Evolutionary conservation across 805 yeast species (phyloP).

Genomic region (Clavispora phyllophila): DNA sequence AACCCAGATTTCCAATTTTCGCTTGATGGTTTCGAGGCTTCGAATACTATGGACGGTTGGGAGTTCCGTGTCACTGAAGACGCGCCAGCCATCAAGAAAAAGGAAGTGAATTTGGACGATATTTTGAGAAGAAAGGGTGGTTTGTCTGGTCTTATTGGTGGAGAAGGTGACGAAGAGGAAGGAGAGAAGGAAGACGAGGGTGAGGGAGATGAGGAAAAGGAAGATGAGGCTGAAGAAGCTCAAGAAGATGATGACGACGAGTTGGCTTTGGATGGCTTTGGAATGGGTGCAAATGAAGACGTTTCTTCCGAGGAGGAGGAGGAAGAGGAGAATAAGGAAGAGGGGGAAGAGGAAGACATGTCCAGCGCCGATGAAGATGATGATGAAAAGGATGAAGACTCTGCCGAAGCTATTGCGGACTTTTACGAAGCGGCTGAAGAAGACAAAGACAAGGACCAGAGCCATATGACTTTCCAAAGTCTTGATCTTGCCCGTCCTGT

Average conservation of each 20-base stretch:
- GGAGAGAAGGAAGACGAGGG: constrained; percentile 10
- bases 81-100: constrained; percentile 21
- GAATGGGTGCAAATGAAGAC: constrained; percentile 43
- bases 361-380: constrained; percentile 9
- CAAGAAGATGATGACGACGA: constrained; percentile 35
- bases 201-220: constrained; percentile 18
- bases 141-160: constrained; percentile 48
- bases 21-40: constrained; percentile 51
- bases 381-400: constrained; percentile 47
- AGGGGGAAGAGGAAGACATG: constrained; percentile 17
- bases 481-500: constrained; percentile 86
- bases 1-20: constrained; percentile 74
- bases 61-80: constrained; percentile 57
- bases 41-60: constrained; percentile 69
- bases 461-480: constrained; percentile 66
- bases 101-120: constrained; percentile 80
- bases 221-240: constrained; percentile 18
- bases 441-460: constrained; percentile 37
- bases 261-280: constrained; percentile 41
- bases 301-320: constrained; percentile 1
- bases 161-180: constrained; percentile 20
- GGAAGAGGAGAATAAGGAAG: constrained; percentile 6
- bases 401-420: constrained; percentile 77
- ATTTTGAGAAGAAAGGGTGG: constrained; percentile 86
- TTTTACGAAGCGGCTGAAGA: constrained; percentile 50